Conservation (phyloP, 1,284 basidiomycete genomes). For the Wallemia mellicola region DNA sequence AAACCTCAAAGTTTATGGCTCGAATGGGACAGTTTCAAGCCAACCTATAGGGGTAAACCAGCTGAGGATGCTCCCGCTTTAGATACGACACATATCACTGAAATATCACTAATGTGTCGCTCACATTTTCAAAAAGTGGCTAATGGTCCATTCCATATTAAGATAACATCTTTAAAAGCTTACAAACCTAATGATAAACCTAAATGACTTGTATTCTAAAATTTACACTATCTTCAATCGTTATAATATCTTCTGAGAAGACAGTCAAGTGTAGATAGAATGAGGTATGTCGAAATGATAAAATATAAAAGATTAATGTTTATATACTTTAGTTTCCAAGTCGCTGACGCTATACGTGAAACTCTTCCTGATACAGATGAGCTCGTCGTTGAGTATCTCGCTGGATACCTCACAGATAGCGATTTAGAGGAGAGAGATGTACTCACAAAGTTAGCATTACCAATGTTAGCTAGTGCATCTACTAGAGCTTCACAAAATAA, state of each 20-base stretch:
- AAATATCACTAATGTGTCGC: not conserved
- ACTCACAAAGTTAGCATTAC: conserved; percentile 42
- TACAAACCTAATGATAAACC: not conserved
- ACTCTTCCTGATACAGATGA: conserved; percentile 70
- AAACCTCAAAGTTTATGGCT: not conserved
- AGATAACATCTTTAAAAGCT: not conserved
- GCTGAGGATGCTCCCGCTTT: not conserved
- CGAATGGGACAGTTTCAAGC: not conserved
- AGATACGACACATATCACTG: not conserved
- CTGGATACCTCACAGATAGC: conserved; percentile 73
- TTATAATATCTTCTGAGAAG: too few relatives aligned
- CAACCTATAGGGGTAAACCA: not conserved
- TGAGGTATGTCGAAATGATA: not conserved
- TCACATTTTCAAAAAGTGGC: not conserved
- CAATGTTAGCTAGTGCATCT: conserved; percentile 24
- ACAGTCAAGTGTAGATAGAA: not conserved
- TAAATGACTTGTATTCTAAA: not conserved
- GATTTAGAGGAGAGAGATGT: conserved; percentile 63
- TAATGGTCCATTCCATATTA: not conserved
- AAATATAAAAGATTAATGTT: not conserved
- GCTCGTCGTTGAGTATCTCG: conserved; percentile 69
- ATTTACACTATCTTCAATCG: too few relatives aligned
- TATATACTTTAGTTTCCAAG: conserved; percentile 19
- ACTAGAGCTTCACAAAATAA: conserved; percentile 15
- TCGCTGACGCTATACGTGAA: conserved; percentile 45